phyloP scores from a whole-genome alignment of 2,329 filamentous ascomycete species.

The Sporothrix euskadiensis region DNA sequence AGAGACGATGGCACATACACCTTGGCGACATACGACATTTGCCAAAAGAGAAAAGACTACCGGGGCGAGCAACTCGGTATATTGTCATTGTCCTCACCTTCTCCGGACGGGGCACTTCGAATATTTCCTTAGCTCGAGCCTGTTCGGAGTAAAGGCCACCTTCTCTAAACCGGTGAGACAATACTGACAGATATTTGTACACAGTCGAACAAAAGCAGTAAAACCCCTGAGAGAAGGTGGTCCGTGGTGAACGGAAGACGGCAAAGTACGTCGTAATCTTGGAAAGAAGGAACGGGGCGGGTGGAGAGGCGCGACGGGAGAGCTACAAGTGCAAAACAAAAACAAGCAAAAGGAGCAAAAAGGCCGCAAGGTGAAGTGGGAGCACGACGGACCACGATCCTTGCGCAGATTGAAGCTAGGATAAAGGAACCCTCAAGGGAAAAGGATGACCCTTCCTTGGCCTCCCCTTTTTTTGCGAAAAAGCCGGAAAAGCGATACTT shows the following conservation, averaged over 20 bases:
- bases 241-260: slow-evolving; percentile 11
- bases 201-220: background rate
- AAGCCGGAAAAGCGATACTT: background rate
- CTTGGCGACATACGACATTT: background rate
- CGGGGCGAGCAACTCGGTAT: background rate
- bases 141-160: background rate
- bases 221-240: background rate
- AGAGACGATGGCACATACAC: background rate
- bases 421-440: background rate
- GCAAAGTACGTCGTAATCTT: background rate
- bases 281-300: background rate
- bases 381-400: background rate
- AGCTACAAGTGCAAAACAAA: background rate
- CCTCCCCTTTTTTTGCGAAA: background rate
- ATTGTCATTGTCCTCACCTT: background rate
- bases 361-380: background rate
- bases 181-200: background rate
- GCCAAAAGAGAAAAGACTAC: background rate
- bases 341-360: background rate
- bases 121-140: background rate
- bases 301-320: slow-evolving; percentile 8
- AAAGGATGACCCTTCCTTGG: background rate
- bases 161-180: slow-evolving; percentile 1
- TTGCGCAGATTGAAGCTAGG: background rate
- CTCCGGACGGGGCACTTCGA: background rate